Conservation (phyloP, 192 early-diverging fungal species). For the Linnemannia hyalina region DNA sequence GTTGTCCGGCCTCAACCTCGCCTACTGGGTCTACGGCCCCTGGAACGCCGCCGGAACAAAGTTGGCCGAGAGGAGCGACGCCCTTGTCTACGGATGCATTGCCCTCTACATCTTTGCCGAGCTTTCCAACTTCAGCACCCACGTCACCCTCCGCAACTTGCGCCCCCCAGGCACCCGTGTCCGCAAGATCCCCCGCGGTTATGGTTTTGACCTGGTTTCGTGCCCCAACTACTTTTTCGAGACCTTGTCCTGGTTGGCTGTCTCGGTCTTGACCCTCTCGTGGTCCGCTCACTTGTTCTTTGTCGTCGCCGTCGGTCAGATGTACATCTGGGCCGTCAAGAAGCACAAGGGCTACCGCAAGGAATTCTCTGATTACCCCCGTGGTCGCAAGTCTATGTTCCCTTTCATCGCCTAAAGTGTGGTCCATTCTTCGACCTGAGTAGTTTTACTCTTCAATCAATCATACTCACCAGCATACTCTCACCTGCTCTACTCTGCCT, state of each 20-base stretch:
- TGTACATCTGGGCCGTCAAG: conserved; percentile 95
- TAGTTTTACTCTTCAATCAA: not conserved
- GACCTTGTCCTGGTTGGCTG: conserved; percentile 80
- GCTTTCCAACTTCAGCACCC: conserved; percentile 86
- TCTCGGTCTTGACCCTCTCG: conserved; percentile 79
- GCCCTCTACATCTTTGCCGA: conserved; percentile 74
- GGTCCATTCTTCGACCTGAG: not conserved
- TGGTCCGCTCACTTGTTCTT: conserved; percentile 69
- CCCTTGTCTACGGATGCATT: conserved; percentile 36
- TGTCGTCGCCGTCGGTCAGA: conserved; percentile 78
- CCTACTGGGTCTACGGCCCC: conserved; percentile 88
- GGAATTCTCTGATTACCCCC: conserved; percentile 92
- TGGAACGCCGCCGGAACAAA: conserved; percentile 68
- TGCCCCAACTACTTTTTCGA: conserved; percentile 97
- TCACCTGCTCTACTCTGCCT: not conserved
- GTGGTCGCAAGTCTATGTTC: conserved; percentile 80
- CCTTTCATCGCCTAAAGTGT: conserved; percentile 71
- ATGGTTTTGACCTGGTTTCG: conserved; percentile 92
- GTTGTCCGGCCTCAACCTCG: conserved; percentile 84
- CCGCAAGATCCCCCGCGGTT: conserved; percentile 91
- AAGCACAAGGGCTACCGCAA: conserved; percentile 90
- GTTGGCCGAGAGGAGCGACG: conserved; percentile 57
- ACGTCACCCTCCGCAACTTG: conserved; percentile 90
- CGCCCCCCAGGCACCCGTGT: conserved; percentile 90
- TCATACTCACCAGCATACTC: not conserved